A percentile compares a stretch with the other conserved stretches of the same genome.
Evolutionary conservation across 176 grass and related monocot species (phyloP).

Genomic region (Triticum timopheevii): DNA sequence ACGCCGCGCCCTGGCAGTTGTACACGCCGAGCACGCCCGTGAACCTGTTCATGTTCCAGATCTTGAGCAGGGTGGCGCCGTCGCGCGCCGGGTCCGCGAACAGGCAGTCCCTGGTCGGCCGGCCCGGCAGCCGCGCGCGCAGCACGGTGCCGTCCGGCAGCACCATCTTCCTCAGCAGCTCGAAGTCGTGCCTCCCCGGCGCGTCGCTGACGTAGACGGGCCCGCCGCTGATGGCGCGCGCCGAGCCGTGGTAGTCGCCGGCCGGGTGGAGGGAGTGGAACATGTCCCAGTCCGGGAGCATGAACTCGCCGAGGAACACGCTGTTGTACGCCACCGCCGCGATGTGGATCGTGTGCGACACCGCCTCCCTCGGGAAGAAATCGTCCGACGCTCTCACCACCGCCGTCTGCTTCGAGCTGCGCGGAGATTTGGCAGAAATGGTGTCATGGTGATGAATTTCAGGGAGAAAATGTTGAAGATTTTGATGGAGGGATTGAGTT

Average conservation of each 20-base stretch:
- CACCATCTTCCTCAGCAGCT: conserved; percentile 85
- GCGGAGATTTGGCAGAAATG: neutral
- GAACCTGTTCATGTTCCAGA: conserved; percentile 99
- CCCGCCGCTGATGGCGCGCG: conserved; percentile 85
- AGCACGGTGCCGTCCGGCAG: conserved; percentile 86
- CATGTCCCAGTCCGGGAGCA: conserved; percentile 99
- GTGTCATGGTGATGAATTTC: too few species aligned
- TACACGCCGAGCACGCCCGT: conserved; percentile 84
- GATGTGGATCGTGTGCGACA: conserved; percentile 95
- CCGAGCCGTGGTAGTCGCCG: conserved; percentile 89
- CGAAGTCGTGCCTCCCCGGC: conserved; percentile 88
- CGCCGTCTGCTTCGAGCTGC: conserved; percentile 90
- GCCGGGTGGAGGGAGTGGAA: conserved; percentile 91
- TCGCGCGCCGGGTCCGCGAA: conserved; percentile 83
- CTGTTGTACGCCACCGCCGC: conserved; percentile 92
- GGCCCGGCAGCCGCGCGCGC: conserved; percentile 66
- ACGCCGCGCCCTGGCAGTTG: conserved; percentile 97
- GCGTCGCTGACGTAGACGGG: conserved; percentile 93
- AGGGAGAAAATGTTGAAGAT: too few species aligned
- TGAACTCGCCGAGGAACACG: conserved; percentile 93
- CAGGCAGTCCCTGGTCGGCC: conserved; percentile 84
- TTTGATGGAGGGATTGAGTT: too few species aligned
- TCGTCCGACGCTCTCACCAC: conserved; percentile 92
- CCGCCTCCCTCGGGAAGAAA: conserved; percentile 79
- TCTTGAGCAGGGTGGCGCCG: conserved; percentile 86